Evolutionary conservation across 352 stramenopile genomes (phyloP), one percentile per base, ranked within the genome.

Genomic region (Pythium folliculosum): DNA sequence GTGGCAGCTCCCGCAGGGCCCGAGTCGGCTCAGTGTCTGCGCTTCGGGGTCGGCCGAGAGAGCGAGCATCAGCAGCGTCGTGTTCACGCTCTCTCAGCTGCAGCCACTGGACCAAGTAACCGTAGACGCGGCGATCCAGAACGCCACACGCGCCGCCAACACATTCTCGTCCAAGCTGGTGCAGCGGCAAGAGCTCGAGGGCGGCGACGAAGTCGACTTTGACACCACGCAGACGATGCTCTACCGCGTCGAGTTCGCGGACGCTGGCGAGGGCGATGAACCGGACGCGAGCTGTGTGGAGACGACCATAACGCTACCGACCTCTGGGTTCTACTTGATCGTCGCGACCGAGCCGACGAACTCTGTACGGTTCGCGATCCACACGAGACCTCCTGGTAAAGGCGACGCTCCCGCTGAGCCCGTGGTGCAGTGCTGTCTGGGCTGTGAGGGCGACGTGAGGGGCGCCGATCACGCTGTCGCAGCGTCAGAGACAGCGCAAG

Each of bases 231-330:
- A 17, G 3, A 52, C 66, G 25, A 44, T 60, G 55, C 45, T 75
- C 25, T 75, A 75, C 54, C 69, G 63, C n/a, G 63, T 65, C 35
- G 62, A 56, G 22, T 71, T 74, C 48, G 45, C 3, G 17, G 56
- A 54, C 14, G 22, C 37, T 10, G 23, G n/a, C n/a, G n/a, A 63
- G 0, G 43, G 23, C 10, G 35, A 13, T 7, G 35, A 40, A 40
- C 7, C 43, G 4, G 43, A 54, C 23, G 22, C 52, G 8, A 44
- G 30, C 3, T 74, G 56, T 21, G 50, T 70, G 2, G 35, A 52
- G 2, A 58, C 43, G 17, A 23, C 23, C 2, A 35, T 72, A 9
- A 55, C 38, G n/a, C 19, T 71, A 13, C 14, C 50, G 5, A 37
- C 22, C 1, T 49, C 43, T n/a, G 60, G 55, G 5, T 21, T 35